These are phyloP conservation scores for Blepharisma stoltei DNA, from an alignment of 73 alveolate species.

Conservation along the genomic window DNA sequence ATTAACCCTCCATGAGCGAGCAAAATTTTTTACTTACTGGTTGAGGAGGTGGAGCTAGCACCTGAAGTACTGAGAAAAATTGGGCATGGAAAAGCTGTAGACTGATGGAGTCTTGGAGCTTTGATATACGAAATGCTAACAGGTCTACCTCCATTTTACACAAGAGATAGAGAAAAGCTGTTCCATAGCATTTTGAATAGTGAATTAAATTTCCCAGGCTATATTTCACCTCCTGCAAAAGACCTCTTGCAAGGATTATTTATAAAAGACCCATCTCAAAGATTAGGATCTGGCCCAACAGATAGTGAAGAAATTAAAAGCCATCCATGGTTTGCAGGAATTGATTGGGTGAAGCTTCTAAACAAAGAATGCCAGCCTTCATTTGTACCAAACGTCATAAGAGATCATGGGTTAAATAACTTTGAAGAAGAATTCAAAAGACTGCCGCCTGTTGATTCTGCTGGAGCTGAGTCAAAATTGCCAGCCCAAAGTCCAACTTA, in stretches of 20 bases:
- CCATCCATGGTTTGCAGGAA: conserved; percentile 87
- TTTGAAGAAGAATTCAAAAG: conserved; percentile 46
- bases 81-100: conserved; percentile 51
- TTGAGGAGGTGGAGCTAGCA: too few relatives aligned
- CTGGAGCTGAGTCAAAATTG: too few relatives aligned
- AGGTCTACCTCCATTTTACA: conserved; percentile 85
- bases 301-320: conserved; percentile 81
- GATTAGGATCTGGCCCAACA: conserved; percentile 40
- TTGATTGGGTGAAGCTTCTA: conserved; percentile 89
- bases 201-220: conserved; percentile 69
- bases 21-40: conserved; percentile 69
- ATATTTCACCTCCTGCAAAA: conserved; percentile 52
- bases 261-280: conserved; percentile 18
- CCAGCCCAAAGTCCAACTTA: too few relatives aligned
- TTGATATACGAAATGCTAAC: conserved; percentile 80
- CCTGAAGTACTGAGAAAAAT: conserved; percentile 57
- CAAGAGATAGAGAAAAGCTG: conserved; percentile 51
- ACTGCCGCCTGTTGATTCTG: neutral
- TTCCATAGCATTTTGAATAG: conserved; percentile 54
- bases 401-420: conserved; percentile 39
- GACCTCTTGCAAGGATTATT: conserved; percentile 46
- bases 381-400: conserved; percentile 67
- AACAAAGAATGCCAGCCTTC: conserved; percentile 86
- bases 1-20: too few relatives aligned
- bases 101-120: conserved; percentile 66